A percentile compares a stretch with the other conserved stretches of the same genome.
Evolutionary conservation across 2,329 filamentous ascomycete species (phyloP).

Genomic region (Colletotrichum euphorbiae): DNA sequence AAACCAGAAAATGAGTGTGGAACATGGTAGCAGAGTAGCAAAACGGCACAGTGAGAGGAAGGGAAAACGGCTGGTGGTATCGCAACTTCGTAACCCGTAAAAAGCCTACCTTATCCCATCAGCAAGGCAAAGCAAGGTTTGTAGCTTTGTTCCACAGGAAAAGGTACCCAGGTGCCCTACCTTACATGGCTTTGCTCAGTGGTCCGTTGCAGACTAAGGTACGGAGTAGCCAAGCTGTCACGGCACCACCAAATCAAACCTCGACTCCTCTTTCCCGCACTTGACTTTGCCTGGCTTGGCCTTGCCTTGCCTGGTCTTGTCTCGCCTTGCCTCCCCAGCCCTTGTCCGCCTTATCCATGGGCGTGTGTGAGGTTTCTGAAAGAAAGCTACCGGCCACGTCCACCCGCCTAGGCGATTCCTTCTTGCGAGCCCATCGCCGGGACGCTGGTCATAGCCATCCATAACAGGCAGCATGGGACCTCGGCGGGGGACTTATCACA

Average conservation of each 20-base stretch:
- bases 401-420: neutral
- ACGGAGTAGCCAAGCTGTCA: neutral
- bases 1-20: neutral
- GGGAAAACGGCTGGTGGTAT: constrained; percentile 12
- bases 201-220: constrained; percentile 2
- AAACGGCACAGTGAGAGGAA: constrained; percentile 10
- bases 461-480: constrained; percentile 1
- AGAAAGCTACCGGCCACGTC: neutral
- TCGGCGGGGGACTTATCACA: neutral
- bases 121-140: constrained; percentile 6
- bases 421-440: neutral
- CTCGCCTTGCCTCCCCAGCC: neutral
- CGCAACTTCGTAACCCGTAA: constrained; percentile 10
- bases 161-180: constrained; percentile 33
- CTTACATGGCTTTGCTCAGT: constrained; percentile 7
- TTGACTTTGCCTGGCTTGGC: constrained; percentile 10
- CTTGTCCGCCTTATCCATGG: constrained; percentile 18
- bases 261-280: constrained; percentile 15
- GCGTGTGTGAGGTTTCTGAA: neutral
- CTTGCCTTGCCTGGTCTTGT: neutral
- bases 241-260: constrained; percentile 7
- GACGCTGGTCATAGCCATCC: neutral
- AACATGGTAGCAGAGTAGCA: constrained; percentile 8
- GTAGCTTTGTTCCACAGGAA: constrained; percentile 17
- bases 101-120: neutral